Evolutionary conservation across 2,329 filamentous ascomycete genomes (phyloP).

Genomic region (Microdochium trichocladiopsis): DNA sequence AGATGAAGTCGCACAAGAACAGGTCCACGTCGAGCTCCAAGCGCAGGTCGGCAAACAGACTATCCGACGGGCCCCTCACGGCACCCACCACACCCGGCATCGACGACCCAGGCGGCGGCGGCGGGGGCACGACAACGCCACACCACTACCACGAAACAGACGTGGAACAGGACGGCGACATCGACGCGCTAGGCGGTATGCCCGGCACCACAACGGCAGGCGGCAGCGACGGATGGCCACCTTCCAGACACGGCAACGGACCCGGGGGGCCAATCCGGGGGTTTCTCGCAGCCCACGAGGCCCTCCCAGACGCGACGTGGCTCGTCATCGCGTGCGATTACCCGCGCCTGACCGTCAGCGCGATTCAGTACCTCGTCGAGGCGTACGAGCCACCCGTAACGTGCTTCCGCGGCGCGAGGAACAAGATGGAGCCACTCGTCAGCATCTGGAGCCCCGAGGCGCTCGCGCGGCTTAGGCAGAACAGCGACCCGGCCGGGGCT

Average conservation of each 20-base stretch:
- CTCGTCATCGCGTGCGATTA: conserved; percentile 25
- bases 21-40: background rate
- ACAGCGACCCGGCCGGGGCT: background rate
- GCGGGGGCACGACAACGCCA: background rate
- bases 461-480: conserved; percentile 10
- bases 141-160: too few species aligned
- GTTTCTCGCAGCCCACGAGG: conserved; percentile 19
- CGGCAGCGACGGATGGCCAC: too few species aligned
- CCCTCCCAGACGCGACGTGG: conserved; percentile 17
- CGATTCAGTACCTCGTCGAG: conserved; percentile 16
- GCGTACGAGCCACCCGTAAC: conserved; percentile 18
- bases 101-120: background rate
- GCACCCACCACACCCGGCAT: background rate
- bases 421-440: conserved; percentile 24
- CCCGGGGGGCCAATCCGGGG: conserved; percentile 6
- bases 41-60: background rate
- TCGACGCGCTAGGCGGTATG: background rate
- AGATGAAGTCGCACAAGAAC: background rate
- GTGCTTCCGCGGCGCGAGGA: conserved; percentile 22
- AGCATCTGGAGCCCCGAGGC: conserved; percentile 25
- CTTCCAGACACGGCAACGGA: background rate
- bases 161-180: background rate
- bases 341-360: conserved; percentile 17
- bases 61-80: background rate
- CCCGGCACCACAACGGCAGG: background rate